phyloP scores from a whole-genome alignment of 768 basidiomycete genomes.

The Chalciporus pseudorubinellus region DNA sequence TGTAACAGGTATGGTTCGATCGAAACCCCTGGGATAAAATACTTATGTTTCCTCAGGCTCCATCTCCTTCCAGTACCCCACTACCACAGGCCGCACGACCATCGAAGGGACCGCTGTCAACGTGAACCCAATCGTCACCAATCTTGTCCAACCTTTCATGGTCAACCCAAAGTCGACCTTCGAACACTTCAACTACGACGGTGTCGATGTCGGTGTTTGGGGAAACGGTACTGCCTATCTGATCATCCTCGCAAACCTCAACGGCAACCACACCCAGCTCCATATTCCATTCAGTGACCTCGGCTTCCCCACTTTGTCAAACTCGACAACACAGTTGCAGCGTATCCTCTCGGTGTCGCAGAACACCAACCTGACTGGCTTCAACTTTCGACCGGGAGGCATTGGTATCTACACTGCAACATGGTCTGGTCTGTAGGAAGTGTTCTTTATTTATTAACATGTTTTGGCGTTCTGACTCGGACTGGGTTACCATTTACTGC shows the following conservation, averaged over 20 bases:
- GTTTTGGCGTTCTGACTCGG: too few relatives aligned
- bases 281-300: constrained; percentile 19
- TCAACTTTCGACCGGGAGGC: constrained; percentile 15
- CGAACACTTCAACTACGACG: constrained; percentile 7
- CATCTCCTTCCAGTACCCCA: constrained; percentile 30
- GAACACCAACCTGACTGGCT: constrained; percentile 19
- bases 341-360: constrained; percentile 11
- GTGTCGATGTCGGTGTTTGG: constrained; percentile 28
- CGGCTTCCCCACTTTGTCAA: constrained; percentile 15
- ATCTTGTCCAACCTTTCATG: constrained; percentile 23
- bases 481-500: too few relatives aligned
- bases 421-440: neutral
- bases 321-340: constrained; percentile 18
- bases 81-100: constrained; percentile 14
- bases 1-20: constrained; percentile 17
- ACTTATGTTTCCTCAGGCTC: constrained; percentile 18
- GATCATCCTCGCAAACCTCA: constrained; percentile 19
- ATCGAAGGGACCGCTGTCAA: constrained; percentile 21
- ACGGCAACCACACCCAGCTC: neutral
- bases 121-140: constrained; percentile 2
- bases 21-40: neutral
- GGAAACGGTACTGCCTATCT: constrained; percentile 21
- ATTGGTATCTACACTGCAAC: constrained; percentile 24
- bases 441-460: too few relatives aligned
- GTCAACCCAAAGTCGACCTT: constrained; percentile 7